Base-by-base conservation (phyloP, 805 yeast species). In the Candida rishiriensis region DNA sequence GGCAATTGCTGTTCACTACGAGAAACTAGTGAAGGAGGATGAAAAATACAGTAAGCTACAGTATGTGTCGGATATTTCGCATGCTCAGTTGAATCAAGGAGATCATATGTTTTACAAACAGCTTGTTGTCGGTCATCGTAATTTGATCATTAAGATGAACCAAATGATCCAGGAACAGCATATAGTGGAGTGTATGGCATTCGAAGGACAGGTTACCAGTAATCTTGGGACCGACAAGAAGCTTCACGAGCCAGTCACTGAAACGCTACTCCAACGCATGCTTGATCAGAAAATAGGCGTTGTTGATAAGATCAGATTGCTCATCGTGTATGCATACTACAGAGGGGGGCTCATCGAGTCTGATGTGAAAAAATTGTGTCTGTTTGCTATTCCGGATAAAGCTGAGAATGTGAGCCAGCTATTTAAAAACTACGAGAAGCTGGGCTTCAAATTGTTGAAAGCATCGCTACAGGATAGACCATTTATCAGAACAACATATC, bases 201-300 rank as follows among this genome's bases (percentile, higher is more conserved):
- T 89, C 46, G 98, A 93, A 64, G 97, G 90, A 65, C 77, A 82
- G 15, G 73, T 89, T 50, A 78, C 85, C 4, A 86, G 88, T 3
- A 81, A 80, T 44, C 70, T 81, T 38, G 85, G 87, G 50, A 89
- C 91, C 3, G 74, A 73, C 26, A 76, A 76, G 52, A 73, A 75
- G 37, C 77, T 77, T 52, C 72, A 75, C 41, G 65, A 86, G 18
- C 81, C 85, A 29, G 52, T 63, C 2, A 63, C 69, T 2, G 85
- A 79, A 41, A 78, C 76, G 31, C 65, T 89, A 44, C 69, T 90
- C 28, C 71, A 66, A 3, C 59, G 81, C 17, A 68, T 91, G 17
- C 66, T 71, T 0, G 64, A 76, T 36, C 70, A 68, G 21, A 71
- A 67, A 35, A 70, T 80, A 36, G 77, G 70, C 28, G 70, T 72